phyloP scores from a whole-genome alignment of 1,284 basidiomycete genomes.

The Salmacisia buchloeana region DNA sequence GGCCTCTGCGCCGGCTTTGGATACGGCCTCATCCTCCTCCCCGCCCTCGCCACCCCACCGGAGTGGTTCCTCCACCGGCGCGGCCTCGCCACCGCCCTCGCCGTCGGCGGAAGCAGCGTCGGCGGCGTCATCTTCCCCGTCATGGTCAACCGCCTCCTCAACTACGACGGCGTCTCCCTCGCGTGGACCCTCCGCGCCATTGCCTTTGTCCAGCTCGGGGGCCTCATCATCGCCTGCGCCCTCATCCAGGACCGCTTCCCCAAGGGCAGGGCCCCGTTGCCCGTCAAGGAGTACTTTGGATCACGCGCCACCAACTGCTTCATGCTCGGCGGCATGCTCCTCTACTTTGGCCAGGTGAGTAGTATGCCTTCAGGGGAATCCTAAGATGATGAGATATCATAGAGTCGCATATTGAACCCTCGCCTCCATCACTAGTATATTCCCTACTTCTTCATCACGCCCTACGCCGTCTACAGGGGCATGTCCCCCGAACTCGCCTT shows the following conservation, averaged over 20 bases:
- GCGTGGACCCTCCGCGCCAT: slow-evolving; percentile 12
- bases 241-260: slow-evolving; percentile 6
- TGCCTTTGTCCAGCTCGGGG: slow-evolving; percentile 13
- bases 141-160: slow-evolving; percentile 14
- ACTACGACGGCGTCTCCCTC: slow-evolving; percentile 4
- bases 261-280: neutral
- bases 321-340: neutral
- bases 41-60: slow-evolving; percentile 1
- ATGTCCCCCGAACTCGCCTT: slow-evolving; percentile 6
- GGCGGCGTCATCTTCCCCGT: slow-evolving; percentile 16
- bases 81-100: slow-evolving; percentile 15
- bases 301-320: neutral
- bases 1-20: slow-evolving; percentile 6
- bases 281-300: neutral
- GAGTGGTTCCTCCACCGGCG: slow-evolving; percentile 11
- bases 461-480: slow-evolving; percentile 10
- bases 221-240: neutral
- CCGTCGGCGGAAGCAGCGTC: slow-evolving; percentile 10
- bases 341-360: slow-evolving; percentile 7
- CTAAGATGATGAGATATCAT: too few relatives aligned
- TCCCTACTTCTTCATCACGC: slow-evolving; percentile 12
- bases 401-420: too few relatives aligned
- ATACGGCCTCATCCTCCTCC: neutral
- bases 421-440: too few relatives aligned
- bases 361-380: too few relatives aligned